phyloP scores from a whole-genome alignment of 371 early-diverging fungal genomes.

The Dinochytrium kinnereticum region DNA sequence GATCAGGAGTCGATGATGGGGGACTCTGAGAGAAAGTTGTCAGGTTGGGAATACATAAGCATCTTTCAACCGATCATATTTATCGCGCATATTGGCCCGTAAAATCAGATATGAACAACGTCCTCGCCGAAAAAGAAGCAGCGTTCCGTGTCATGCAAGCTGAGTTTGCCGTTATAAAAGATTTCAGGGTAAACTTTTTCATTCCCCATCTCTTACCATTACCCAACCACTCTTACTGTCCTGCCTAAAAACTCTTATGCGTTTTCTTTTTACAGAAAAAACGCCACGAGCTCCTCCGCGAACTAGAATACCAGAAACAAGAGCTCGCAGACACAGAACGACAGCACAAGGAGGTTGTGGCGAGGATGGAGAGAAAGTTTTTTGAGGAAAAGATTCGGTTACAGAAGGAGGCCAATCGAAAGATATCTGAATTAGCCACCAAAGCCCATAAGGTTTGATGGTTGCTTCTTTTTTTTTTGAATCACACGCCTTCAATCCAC shows the following conservation, averaged over 20 bases:
- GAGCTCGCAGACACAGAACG: conserved; percentile 57
- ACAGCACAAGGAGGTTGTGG: conserved; percentile 55
- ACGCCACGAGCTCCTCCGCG: conserved; percentile 56
- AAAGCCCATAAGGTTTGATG: conserved; percentile 59
- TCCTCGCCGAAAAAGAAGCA: conserved; percentile 58
- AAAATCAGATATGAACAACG: conserved; percentile 46
- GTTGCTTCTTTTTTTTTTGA: too few species aligned
- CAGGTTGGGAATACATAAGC: too few species aligned
- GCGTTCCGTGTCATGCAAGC: conserved; percentile 58
- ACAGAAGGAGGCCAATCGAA: conserved; percentile 59
- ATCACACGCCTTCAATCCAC: too few species aligned
- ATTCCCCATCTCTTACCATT: not conserved
- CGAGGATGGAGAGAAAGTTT: conserved; percentile 57
- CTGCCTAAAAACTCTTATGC: not conserved
- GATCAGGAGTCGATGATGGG: conserved; percentile 43
- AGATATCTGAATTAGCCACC: conserved; percentile 58
- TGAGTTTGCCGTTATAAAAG: conserved; percentile 61
- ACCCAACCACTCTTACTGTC: too few species aligned
- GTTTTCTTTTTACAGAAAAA: conserved; percentile 43
- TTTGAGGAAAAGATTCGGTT: conserved; percentile 61
- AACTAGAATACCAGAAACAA: conserved; percentile 53
- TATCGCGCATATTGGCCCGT: too few species aligned
- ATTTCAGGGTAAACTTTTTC: conserved; percentile 52
- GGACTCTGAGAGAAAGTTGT: conserved; percentile 45
- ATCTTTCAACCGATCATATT: too few species aligned